phyloP scores from a whole-genome alignment of 306 rosid genomes.

The Oxytropis ochrocephala region DNA sequence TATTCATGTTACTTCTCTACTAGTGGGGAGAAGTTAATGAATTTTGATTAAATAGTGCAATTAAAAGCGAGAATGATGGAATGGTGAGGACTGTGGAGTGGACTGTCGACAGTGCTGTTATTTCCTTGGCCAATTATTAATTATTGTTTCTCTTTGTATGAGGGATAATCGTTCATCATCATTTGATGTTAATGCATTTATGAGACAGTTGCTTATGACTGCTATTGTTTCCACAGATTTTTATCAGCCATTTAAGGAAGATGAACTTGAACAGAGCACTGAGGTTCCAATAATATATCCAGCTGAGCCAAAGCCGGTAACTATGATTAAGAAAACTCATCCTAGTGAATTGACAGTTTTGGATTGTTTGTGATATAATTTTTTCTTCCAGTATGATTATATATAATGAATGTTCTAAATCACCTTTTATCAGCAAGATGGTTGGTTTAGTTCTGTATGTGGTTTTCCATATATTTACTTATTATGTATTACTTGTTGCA shows the following conservation, averaged over 20 bases:
- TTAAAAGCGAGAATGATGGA: not conserved
- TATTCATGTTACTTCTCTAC: not conserved
- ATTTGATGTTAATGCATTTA: not conserved
- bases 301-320: constrained; percentile 69
- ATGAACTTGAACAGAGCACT: constrained; percentile 77
- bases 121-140: not conserved
- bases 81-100: not conserved
- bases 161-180: not conserved
- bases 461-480: not conserved
- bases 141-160: not conserved
- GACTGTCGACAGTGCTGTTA: not conserved
- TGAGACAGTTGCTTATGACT: not conserved
- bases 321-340: not conserved
- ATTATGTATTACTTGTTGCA: constrained; percentile 25
- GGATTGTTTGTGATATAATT: not conserved
- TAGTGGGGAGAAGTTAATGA: not conserved
- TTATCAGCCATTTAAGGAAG: constrained; percentile 82
- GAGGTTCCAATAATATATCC: constrained; percentile 79
- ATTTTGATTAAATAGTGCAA: not conserved
- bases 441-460: not conserved
- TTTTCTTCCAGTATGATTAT: not conserved
- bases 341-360: not conserved
- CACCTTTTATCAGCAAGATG: not conserved
- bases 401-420: not conserved
- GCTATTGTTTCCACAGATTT: constrained; percentile 48